A percentile compares a stretch with the other conserved stretches of the same genome.
Evolutionary conservation across 768 basidiomycete genomes (phyloP).

Genomic region (Leccinum pellstonianum): DNA sequence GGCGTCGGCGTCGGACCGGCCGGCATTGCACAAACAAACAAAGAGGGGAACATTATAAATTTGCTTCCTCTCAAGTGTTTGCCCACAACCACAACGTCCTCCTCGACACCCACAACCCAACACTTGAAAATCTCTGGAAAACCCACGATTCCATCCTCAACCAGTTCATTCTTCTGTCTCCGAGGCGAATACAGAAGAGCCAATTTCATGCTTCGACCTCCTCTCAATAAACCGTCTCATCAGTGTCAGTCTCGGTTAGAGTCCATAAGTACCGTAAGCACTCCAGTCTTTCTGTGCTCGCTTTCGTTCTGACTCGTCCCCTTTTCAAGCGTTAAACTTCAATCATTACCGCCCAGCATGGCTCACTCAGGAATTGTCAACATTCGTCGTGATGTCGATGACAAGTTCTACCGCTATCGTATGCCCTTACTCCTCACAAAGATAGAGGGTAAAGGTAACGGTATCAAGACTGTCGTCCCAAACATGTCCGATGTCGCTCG

Average conservation of each 20-base stretch:
- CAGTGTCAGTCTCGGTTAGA: constrained; percentile 55
- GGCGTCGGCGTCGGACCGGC: not conserved
- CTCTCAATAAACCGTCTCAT: constrained; percentile 68
- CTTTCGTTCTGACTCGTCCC: not conserved
- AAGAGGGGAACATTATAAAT: constrained; percentile 23
- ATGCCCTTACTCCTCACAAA: constrained; percentile 96
- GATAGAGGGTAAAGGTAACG: constrained; percentile 99
- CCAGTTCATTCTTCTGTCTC: constrained; percentile 28
- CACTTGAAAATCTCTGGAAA: not conserved
- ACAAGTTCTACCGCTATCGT: constrained; percentile 95
- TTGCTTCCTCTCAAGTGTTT: constrained; percentile 7
- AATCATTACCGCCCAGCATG: constrained; percentile 61
- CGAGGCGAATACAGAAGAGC: constrained; percentile 34
- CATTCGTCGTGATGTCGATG: constrained; percentile 94
- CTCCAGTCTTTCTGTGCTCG: not conserved
- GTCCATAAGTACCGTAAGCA: constrained; percentile 53
- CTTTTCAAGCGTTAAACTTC: constrained; percentile 53
- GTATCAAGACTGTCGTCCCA: constrained; percentile 98
- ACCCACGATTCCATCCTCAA: constrained; percentile 33
- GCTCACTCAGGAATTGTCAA: constrained; percentile 80
- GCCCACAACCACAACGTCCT: not conserved
- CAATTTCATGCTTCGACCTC: constrained; percentile 89
- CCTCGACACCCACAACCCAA: constrained; percentile 10
- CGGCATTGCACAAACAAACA: constrained; percentile 26
- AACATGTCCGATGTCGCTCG: constrained; percentile 99